Evolutionary conservation across 169 alveolate species (phyloP).

Genomic region (Eimeria praecox): DNA sequence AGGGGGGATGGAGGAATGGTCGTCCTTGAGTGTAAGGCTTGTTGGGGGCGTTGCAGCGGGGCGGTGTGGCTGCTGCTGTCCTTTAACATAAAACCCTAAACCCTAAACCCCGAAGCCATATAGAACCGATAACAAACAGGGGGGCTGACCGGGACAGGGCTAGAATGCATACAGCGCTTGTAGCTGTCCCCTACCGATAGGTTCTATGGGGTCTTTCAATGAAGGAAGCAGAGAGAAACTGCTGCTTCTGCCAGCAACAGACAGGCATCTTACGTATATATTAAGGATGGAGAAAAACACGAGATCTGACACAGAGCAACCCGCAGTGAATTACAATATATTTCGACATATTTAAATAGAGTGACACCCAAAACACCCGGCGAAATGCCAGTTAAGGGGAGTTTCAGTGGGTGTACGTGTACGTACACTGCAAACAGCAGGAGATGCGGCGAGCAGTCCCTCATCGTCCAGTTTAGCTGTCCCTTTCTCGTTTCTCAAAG

Average conservation of each 20-base stretch:
- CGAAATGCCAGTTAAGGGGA: neutral
- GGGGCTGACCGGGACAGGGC: neutral
- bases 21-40: neutral
- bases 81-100: neutral
- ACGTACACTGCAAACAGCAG: neutral
- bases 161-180: neutral
- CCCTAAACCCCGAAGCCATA: constrained; percentile 1
- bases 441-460: neutral
- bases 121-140: neutral
- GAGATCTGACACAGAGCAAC: neutral
- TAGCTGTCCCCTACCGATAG: neutral
- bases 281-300: neutral
- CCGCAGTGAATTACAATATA: neutral
- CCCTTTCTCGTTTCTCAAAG: neutral
- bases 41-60: neutral
- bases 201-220: neutral
- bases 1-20: neutral
- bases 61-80: neutral
- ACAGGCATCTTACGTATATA: neutral
- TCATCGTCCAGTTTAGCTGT: neutral
- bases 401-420: neutral
- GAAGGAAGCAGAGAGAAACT: neutral
- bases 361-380: neutral
- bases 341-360: neutral
- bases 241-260: neutral